Conservation (phyloP, 2,329 filamentous ascomycete genomes). For the Magnaporthiopsis poae region DNA sequence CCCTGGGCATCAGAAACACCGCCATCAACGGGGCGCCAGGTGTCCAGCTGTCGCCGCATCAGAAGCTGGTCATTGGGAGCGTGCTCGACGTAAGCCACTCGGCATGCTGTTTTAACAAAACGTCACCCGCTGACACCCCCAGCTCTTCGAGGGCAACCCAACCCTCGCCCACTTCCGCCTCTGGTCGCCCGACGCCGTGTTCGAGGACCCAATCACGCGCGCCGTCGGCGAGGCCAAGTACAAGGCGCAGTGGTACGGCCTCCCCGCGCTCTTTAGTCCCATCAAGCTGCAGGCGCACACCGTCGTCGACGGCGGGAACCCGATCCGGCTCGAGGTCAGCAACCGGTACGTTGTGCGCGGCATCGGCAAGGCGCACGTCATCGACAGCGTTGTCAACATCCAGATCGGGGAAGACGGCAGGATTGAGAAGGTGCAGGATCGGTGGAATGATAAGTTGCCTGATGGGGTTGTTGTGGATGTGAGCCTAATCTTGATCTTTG, state of each 20-base stretch:
- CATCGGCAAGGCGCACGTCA: conserved; percentile 22
- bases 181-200: conserved; percentile 48
- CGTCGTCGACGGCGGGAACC: conserved; percentile 47
- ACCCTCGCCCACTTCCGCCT: conserved; percentile 49
- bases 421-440: conserved; percentile 27
- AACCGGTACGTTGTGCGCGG: conserved; percentile 28
- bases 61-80: conserved; percentile 46
- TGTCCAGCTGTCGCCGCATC: conserved; percentile 36
- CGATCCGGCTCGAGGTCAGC: conserved; percentile 42
- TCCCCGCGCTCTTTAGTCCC: conserved; percentile 46
- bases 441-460: conserved; percentile 27
- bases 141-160: conserved; percentile 51
- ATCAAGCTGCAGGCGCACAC: conserved; percentile 45
- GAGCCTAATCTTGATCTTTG: conserved; percentile 12
- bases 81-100: conserved; percentile 40
- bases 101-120: too few relatives aligned
- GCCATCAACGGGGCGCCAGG: conserved; percentile 41
- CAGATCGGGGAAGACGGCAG: conserved; percentile 22
- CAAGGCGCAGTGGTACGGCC: conserved; percentile 45
- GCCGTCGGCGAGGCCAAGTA: conserved; percentile 44
- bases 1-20: conserved; percentile 40
- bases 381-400: conserved; percentile 24
- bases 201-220: conserved; percentile 49
- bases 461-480: conserved; percentile 25
- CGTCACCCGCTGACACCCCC: neutral